phyloP scores from a whole-genome alignment of 331 rosid genomes.

The Pyrus hybrid region DNA sequence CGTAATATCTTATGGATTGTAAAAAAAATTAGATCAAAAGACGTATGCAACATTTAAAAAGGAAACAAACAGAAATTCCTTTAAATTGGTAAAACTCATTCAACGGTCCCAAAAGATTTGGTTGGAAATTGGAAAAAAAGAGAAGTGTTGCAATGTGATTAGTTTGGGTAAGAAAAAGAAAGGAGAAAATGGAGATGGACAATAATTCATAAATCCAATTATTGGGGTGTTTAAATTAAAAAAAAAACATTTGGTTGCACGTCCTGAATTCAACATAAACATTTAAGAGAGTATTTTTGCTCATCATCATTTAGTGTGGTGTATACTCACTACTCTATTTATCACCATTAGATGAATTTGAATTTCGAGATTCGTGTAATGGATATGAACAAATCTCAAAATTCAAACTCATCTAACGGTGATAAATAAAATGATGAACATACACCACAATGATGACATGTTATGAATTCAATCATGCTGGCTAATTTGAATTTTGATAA shows the following conservation, averaged over 20 bases:
- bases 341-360: too few relatives aligned
- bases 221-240: neutral
- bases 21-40: neutral
- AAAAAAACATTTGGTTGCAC: constrained; percentile 44
- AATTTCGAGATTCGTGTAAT: too few relatives aligned
- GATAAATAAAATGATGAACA: too few relatives aligned
- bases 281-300: too few relatives aligned
- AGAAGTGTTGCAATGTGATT: neutral
- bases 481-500: too few relatives aligned
- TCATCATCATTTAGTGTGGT: too few relatives aligned
- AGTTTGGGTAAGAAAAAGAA: constrained; percentile 3
- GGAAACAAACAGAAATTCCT: neutral
- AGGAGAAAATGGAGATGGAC: constrained; percentile 23
- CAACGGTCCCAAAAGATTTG: neutral
- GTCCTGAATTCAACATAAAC: constrained; percentile 38
- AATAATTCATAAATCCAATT: constrained; percentile 20
- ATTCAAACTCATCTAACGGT: too few relatives aligned
- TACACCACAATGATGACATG: too few relatives aligned
- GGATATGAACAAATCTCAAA: too few relatives aligned
- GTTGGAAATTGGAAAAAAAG: neutral
- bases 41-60: neutral
- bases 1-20: neutral
- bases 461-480: too few relatives aligned
- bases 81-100: neutral
- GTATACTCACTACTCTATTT: too few relatives aligned